A percentile compares a stretch with the other conserved stretches of the same genome.
These are phyloP conservation scores for Macrophomina tecta DNA, from an alignment of 2,329 filamentous ascomycete species.

Conservation along the genomic window DNA sequence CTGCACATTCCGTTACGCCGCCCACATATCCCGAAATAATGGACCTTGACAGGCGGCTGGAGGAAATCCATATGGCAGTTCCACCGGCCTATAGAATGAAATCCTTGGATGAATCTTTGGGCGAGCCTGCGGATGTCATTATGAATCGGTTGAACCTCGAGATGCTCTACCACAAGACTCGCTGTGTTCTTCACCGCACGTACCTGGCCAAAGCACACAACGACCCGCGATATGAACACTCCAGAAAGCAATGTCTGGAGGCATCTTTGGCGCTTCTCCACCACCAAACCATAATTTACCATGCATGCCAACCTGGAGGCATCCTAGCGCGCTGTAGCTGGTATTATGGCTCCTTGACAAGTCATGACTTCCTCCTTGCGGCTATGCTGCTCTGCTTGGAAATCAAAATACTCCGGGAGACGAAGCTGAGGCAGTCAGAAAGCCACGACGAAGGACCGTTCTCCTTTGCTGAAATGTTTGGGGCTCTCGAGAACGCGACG, in stretches of 20 bases:
- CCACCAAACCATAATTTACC: slow-evolving; percentile 57
- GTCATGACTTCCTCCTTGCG: slow-evolving; percentile 56
- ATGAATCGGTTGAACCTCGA: slow-evolving; percentile 60
- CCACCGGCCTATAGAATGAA: slow-evolving; percentile 46
- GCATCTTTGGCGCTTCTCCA: slow-evolving; percentile 56
- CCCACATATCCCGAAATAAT: slow-evolving; percentile 47
- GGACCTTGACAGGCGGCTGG: slow-evolving; percentile 44
- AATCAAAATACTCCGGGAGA: slow-evolving; percentile 37
- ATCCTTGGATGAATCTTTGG: slow-evolving; percentile 50
- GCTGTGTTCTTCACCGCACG: slow-evolving; percentile 60
- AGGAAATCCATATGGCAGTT: slow-evolving; percentile 41
- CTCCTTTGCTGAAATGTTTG: slow-evolving; percentile 14
- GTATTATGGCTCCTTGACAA: slow-evolving; percentile 54
- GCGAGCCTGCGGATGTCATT: slow-evolving; percentile 57
- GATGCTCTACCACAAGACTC: slow-evolving; percentile 58
- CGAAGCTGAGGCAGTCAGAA: slow-evolving; percentile 1
- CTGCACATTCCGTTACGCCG: slow-evolving; percentile 44
- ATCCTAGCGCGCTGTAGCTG: slow-evolving; percentile 52
- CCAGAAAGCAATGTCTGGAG: slow-evolving; percentile 53
- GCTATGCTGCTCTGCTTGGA: slow-evolving; percentile 57
- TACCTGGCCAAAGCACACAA: slow-evolving; percentile 53
- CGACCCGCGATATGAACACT: slow-evolving; percentile 46
- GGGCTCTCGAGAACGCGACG: slow-evolving; percentile 19
- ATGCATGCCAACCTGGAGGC: slow-evolving; percentile 54
- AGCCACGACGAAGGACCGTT: not conserved